Percentiles rank a stretch among this genome's conserved stretches.
Conservation (phyloP, 179 eudicot genomes). For the Beta corolliflora region DNA sequence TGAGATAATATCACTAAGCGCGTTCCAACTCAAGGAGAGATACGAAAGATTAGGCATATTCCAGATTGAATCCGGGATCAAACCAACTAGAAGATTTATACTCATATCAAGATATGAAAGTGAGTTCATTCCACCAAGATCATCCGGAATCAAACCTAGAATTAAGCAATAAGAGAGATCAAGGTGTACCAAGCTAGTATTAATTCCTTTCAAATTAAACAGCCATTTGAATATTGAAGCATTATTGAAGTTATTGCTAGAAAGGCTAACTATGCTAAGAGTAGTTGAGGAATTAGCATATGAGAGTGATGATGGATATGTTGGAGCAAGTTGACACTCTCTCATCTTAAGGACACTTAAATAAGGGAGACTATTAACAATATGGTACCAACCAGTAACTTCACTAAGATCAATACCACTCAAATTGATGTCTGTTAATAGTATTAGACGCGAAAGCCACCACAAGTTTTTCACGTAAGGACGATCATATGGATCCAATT, state of each 20-base stretch:
- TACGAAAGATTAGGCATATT: slow-evolving; percentile 13
- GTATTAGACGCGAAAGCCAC: slow-evolving; percentile 35
- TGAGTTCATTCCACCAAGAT: slow-evolving; percentile 1
- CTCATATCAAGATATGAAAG: slow-evolving; percentile 22
- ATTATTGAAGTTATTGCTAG: background rate
- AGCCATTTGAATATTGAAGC: background rate
- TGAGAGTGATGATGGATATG: slow-evolving; percentile 3
- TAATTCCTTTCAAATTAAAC: background rate
- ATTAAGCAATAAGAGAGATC: background rate
- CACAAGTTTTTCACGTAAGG: slow-evolving; percentile 3
- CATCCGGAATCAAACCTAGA: background rate
- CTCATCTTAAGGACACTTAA: slow-evolving; percentile 14
- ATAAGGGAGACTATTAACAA: slow-evolving; percentile 15
- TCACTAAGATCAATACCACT: slow-evolving; percentile 22
- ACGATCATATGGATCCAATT: background rate
- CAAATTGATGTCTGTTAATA: slow-evolving; percentile 18
- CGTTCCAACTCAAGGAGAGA: slow-evolving; percentile 10
- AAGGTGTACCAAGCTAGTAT: slow-evolving; percentile 4
- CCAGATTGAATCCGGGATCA: slow-evolving; percentile 6
- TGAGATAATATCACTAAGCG: background rate
- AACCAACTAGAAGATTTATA: background rate
- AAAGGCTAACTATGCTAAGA: slow-evolving; percentile 12
- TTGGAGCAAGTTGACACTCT: slow-evolving; percentile 1
- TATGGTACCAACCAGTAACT: slow-evolving; percentile 11
- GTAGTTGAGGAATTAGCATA: slow-evolving; percentile 3